phyloP scores from a whole-genome alignment of 2,329 filamentous ascomycete genomes.

The Aotearoamyces nothofagi region DNA sequence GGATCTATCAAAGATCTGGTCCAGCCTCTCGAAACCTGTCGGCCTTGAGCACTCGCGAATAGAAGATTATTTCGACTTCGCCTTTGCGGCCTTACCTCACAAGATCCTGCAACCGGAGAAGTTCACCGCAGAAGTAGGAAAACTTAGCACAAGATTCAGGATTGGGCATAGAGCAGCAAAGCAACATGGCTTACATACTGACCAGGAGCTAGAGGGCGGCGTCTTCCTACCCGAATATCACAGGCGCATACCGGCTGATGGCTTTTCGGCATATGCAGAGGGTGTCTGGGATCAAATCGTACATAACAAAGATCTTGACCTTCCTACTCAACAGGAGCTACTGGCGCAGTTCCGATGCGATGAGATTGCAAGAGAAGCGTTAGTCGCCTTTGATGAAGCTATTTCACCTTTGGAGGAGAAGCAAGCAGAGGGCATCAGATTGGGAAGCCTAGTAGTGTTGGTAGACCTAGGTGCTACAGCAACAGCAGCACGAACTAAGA shows the following conservation, averaged over 20 bases:
- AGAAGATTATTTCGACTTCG: conserved; percentile 97
- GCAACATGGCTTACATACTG: conserved; percentile 39
- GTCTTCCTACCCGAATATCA: conserved; percentile 93
- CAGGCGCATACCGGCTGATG: conserved; percentile 86
- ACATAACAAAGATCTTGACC: conserved; percentile 92
- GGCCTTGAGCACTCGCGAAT: conserved; percentile 82
- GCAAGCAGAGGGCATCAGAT: conserved; percentile 57
- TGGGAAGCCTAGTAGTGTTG: conserved; percentile 62
- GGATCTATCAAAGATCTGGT: conserved; percentile 86
- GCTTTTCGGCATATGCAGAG: conserved; percentile 87
- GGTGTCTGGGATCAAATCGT: conserved; percentile 98
- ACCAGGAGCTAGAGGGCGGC: conserved; percentile 62
- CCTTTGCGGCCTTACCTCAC: conserved; percentile 88
- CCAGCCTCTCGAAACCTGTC: conserved; percentile 76
- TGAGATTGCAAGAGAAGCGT: conserved; percentile 83
- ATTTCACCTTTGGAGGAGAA: conserved; percentile 74
- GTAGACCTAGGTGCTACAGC: conserved; percentile 61
- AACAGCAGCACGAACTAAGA: conserved; percentile 53
- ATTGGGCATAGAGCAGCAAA: conserved; percentile 62
- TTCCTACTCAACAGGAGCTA: conserved; percentile 93
- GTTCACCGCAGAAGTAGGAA: conserved; percentile 67
- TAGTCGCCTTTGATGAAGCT: conserved; percentile 68
- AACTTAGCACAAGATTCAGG: conserved; percentile 67
- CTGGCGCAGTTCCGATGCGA: conserved; percentile 96
- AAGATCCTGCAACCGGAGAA: conserved; percentile 92